Base-by-base conservation (phyloP, 2,329 filamentous ascomycete species). In the Aspergillus novoparasiticus region DNA sequence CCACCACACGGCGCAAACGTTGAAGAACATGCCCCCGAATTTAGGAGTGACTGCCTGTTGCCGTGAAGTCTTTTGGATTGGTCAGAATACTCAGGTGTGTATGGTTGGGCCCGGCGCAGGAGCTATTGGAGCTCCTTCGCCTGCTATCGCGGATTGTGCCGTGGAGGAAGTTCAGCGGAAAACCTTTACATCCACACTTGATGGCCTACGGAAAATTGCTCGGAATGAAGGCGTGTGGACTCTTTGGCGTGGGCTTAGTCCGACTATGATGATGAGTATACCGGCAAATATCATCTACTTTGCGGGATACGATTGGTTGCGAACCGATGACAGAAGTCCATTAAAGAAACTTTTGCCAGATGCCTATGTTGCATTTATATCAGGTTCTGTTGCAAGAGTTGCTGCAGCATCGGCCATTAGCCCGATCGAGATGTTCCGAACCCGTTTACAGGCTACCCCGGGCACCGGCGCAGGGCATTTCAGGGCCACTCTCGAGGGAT, bases 251-350 rank as follows among this genome's bases (percentile, higher is more conserved):
- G 95, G 95, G 0, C 82, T 99, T 6, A 96, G 92, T n/a, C 94
- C 95, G 0, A 99, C 95, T 0, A 82, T 99, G 26, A 86, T 93
- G 67, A 99, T 99, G 95, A 89, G 93, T 0, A 86, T 99, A 6
- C 95, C 95, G 0, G 93, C 89, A 30, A 99, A 99, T 76, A 95
- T 99, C 69, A 98, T 99, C 68, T 99, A 99, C 80, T 97, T 98
- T 73, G 96, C 95, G 14, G 95, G 95, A 45, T 99, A 99, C 78
- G 95, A 99, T 74, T 97, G 93, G 90, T 78, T 99, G 63, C 89
- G 95, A 41, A 91, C 86, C 67, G 90, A 92, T 71, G 81, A 83
- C 1, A 81, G 80, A 48, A 96, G 92, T 69, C 94, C 93, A 0
- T 86, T 98, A 66, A 85, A 84, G 41, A 83, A 82, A 48, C 69